These are phyloP conservation scores for Ganoderma lingzhi DNA, from an alignment of 1,284 basidiomycete species.

Conservation along the genomic window DNA sequence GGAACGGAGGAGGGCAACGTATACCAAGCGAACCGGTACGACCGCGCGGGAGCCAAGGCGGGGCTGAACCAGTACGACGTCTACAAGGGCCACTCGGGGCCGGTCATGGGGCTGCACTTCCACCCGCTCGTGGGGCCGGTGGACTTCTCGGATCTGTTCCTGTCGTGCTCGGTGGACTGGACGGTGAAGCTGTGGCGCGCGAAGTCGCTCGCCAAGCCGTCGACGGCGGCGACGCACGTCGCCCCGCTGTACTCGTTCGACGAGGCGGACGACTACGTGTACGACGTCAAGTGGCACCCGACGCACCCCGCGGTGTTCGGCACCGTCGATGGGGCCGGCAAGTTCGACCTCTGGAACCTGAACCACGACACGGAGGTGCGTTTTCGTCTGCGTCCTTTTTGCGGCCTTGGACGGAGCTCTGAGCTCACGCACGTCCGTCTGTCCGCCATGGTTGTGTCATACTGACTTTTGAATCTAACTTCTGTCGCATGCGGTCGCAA, in stretches of 20 bases:
- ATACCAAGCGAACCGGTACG: conserved; percentile 95
- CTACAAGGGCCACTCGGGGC: conserved; percentile 92
- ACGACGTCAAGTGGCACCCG: conserved; percentile 98
- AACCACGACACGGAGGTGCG: conserved; percentile 93
- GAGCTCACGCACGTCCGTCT: conserved; percentile 1
- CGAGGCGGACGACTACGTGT: conserved; percentile 98
- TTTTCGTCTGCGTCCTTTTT: conserved; percentile 18
- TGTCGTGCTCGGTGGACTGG: conserved; percentile 94
- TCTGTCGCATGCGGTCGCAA: conserved; percentile 4
- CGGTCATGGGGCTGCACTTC: conserved; percentile 94
- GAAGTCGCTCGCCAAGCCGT: conserved; percentile 70
- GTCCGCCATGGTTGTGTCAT: not conserved
- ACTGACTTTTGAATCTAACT: not conserved
- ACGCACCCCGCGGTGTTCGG: conserved; percentile 94
- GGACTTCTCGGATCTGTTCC: conserved; percentile 95
- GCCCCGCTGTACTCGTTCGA: conserved; percentile 91
- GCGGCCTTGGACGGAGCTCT: not conserved
- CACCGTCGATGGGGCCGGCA: conserved; percentile 92
- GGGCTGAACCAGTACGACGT: conserved; percentile 92
- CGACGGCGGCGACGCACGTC: conserved; percentile 63
- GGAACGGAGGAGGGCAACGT: conserved; percentile 98
- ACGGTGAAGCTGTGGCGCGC: conserved; percentile 95
- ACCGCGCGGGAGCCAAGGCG: conserved; percentile 95
- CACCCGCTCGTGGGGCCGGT: conserved; percentile 91
- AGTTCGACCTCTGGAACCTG: conserved; percentile 97